Conservation (phyloP, 805 yeast species). For the Teunomyces barrocoloradensis region DNA sequence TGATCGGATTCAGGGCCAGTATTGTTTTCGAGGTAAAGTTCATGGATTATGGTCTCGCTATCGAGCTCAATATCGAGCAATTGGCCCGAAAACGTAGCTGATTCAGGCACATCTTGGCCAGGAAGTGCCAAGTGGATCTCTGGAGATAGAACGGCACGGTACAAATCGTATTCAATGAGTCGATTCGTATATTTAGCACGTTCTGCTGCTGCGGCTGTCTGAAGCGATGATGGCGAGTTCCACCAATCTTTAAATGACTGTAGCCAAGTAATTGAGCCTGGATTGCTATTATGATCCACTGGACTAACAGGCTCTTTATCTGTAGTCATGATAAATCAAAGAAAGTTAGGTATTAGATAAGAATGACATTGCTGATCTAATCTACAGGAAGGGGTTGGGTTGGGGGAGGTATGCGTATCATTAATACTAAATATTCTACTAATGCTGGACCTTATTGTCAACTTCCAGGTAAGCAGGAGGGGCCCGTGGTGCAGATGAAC, state of each 20-base stretch:
- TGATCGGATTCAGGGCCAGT: slow-evolving; percentile 12
- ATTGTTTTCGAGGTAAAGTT: slow-evolving; percentile 29
- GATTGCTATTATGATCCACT: no score
- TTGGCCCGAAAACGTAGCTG: slow-evolving; percentile 13
- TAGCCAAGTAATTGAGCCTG: slow-evolving; percentile 21
- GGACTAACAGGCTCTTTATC: no score
- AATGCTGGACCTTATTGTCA: slow-evolving; percentile 14
- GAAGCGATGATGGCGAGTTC: slow-evolving; percentile 23
- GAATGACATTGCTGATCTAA: background rate
- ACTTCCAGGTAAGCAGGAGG: slow-evolving; percentile 36
- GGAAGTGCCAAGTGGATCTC: slow-evolving; percentile 19
- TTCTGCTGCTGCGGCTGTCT: slow-evolving; percentile 12
- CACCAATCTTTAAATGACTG: slow-evolving; percentile 40
- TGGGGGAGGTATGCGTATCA: background rate
- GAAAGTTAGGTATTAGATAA: no score
- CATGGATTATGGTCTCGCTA: slow-evolving; percentile 33
- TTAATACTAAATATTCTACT: background rate
- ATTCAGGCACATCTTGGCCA: background rate
- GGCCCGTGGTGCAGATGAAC: slow-evolving; percentile 8
- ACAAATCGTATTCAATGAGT: slow-evolving; percentile 32
- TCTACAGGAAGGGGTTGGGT: background rate
- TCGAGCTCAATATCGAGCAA: slow-evolving; percentile 30
- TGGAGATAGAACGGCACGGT: slow-evolving; percentile 29
- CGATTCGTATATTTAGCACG: slow-evolving; percentile 24
- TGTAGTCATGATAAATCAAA: no score